Evolutionary conservation across 75 land plant genomes (phyloP), one percentile per base, ranked within the genome.

Genomic region (Selaginella moellendorffii): DNA sequence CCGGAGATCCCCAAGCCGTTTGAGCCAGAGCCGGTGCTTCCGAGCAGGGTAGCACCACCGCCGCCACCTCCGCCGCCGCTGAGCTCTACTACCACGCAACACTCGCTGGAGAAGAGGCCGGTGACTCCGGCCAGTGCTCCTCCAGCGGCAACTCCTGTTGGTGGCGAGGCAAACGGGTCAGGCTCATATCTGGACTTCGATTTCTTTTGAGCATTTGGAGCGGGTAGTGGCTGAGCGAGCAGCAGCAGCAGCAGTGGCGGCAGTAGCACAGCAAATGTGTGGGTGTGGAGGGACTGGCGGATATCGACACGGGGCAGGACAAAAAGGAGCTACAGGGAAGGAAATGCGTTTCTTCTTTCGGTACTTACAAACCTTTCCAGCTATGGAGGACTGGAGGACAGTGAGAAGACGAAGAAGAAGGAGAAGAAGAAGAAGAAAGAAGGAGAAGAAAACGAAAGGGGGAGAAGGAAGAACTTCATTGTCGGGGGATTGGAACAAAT

Each of bases 1-100:
- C 82, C 82, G 0, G 79, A 80, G 1, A 54, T 80, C 0, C 82
- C 82, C 17, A 80, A 71, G 60, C 79, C 79, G 8, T 27, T 62
- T 62, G 46, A 36, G 46, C 14, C 14, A 5, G 46, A 36, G 46
- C 46, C 46, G 10, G 46, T 36, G 14, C n/a, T n/a, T n/a, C 10
- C 46, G 46, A 36, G 14, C 46, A 36, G 46, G 46, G 10, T 14
- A 5, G 14, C 14, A 14, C 46, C 46, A 14, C 46, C 46, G 5
- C 10, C 46, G 14, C 46, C 5, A 36, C 46, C 46, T 36, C 46
- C n/a, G n/a, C n/a, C n/a, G n/a, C n/a, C n/a, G n/a, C n/a, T n/a
- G n/a, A n/a, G n/a, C n/a, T n/a, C n/a, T n/a, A n/a, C n/a, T n/a
- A n/a, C n/a, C n/a, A n/a, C n/a, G n/a, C n/a, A n/a, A n/a, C n/a